Conservation (phyloP, 257 asterid genomes). For the Anisodus acutangulus region DNA sequence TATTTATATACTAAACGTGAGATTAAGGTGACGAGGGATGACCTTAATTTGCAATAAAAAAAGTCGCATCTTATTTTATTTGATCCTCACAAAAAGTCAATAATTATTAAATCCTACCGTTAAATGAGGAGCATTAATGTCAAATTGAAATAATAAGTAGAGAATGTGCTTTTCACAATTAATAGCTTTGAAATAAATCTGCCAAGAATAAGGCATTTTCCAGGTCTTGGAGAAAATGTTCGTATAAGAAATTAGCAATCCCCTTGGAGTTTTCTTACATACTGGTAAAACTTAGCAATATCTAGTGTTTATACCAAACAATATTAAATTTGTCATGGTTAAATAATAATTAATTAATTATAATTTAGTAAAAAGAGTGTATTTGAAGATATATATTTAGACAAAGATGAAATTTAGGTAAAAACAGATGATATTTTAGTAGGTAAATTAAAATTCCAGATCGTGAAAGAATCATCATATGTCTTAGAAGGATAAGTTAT, state of each 20-base stretch:
- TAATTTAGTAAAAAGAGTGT: no score
- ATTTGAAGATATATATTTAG: no score
- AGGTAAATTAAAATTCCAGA: no score
- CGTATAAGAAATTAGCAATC: background rate
- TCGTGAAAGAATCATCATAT: no score
- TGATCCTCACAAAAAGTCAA: background rate
- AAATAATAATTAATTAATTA: no score
- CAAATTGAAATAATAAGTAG: background rate
- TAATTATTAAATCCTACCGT: background rate
- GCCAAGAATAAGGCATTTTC: background rate
- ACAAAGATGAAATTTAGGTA: no score
- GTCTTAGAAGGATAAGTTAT: no score
- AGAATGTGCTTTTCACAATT: background rate
- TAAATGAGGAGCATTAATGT: slow-evolving; percentile 3
- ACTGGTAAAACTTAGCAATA: no score
- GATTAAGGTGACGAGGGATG: background rate
- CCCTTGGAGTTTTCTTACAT: background rate
- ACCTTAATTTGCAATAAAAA: background rate
- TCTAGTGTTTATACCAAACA: no score
- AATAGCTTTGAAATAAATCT: background rate
- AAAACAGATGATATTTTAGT: no score
- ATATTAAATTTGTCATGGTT: no score
- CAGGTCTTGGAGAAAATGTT: background rate
- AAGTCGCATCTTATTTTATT: background rate
- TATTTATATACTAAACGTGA: background rate